Conservation (phyloP, 805 yeast species). For the Candida sakaeoensis region DNA sequence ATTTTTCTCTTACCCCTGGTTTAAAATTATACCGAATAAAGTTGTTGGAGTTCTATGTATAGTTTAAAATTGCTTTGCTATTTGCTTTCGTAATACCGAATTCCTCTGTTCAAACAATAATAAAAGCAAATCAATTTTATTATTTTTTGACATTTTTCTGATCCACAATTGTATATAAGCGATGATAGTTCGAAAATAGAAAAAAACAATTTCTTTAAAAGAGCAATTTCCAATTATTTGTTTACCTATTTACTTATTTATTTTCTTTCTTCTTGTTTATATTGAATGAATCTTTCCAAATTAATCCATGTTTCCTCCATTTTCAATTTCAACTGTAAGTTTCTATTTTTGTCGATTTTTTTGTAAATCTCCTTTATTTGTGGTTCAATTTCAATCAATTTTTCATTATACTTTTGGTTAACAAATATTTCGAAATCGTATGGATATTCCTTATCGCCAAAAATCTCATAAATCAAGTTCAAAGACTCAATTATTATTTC, state of each 20-base stretch:
- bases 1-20: no score
- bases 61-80: no score
- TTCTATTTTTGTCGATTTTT: slow-evolving; percentile 41
- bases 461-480: slow-evolving; percentile 70
- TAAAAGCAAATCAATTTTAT: no score
- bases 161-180: not conserved
- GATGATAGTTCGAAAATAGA: not conserved
- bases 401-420: slow-evolving; percentile 40
- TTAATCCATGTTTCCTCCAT: slow-evolving; percentile 68
- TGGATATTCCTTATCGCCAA: slow-evolving; percentile 63
- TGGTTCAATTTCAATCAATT: slow-evolving; percentile 22
- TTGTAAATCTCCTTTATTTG: slow-evolving; percentile 19
- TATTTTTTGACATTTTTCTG: not conserved
- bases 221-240: no score
- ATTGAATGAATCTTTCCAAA: slow-evolving; percentile 70
- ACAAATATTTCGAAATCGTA: slow-evolving; percentile 73
- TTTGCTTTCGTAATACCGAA: no score
- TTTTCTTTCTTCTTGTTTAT: slow-evolving; percentile 46
- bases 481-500: slow-evolving; percentile 55
- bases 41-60: no score
- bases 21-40: no score
- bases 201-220: not conserved
- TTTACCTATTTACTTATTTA: not conserved
- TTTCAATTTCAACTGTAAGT: slow-evolving; percentile 51
- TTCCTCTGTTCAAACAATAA: no score